Conservation (phyloP, 352 stramenopile species). For the Phytopythium aichiense region DNA sequence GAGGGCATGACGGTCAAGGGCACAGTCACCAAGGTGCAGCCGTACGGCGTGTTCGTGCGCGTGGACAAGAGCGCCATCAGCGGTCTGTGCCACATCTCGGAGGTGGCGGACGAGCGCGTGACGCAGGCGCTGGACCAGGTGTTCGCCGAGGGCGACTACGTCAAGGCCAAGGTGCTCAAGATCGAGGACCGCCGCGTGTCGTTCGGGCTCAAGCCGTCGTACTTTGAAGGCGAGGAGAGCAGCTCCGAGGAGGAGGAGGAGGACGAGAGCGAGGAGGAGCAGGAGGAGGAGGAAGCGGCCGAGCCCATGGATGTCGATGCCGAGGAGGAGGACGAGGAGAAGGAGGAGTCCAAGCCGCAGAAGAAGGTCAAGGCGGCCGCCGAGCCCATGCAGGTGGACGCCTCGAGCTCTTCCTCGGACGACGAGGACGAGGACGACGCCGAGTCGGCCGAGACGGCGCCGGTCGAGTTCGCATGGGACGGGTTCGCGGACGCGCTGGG, state of each 20-base stretch:
- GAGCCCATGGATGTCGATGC: constrained; percentile 53
- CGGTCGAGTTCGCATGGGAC: constrained; percentile 87
- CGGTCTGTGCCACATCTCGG: constrained; percentile 94
- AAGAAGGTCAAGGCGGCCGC: constrained; percentile 31
- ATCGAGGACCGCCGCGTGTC: constrained; percentile 90
- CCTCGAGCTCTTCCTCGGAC: constrained; percentile 37
- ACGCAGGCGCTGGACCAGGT: constrained; percentile 90
- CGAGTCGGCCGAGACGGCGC: constrained; percentile 9
- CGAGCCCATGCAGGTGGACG: constrained; percentile 39
- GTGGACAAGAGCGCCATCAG: constrained; percentile 95
- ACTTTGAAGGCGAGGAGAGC: constrained; percentile 93
- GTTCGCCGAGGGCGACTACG: constrained; percentile 94
- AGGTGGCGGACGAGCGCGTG: constrained; percentile 94
- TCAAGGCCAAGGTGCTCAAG: constrained; percentile 97
- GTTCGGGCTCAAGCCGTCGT: constrained; percentile 96
- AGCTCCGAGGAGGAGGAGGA: constrained; percentile 83
- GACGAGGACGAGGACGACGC: constrained; percentile 54
- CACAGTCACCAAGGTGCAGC: constrained; percentile 93
- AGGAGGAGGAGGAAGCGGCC: constrained; percentile 34
- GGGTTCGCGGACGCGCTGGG: constrained; percentile 75
- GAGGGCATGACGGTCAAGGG: constrained; percentile 92
- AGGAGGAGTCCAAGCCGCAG: constrained; percentile 26
- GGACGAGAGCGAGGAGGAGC: constrained; percentile 46
- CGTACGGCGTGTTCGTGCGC: constrained; percentile 95
- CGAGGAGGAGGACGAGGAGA: constrained; percentile 49